A percentile compares a stretch with the other conserved stretches of the same genome.
Evolutionary conservation across 2,329 filamentous ascomycete genomes (phyloP).

Genomic region (Dendryphion nanum): DNA sequence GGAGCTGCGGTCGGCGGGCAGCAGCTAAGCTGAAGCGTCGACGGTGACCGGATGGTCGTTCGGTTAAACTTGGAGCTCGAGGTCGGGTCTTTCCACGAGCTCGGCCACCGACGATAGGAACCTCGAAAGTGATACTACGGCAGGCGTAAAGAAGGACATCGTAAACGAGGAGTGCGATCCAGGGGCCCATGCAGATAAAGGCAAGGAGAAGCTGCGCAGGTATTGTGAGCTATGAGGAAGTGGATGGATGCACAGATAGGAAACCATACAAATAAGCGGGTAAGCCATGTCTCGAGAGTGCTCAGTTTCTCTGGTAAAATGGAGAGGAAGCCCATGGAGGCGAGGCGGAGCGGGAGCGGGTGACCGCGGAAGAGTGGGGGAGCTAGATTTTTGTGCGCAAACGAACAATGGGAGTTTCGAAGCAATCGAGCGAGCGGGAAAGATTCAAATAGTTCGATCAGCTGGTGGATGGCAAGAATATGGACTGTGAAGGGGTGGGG

Average conservation of each 20-base stretch:
- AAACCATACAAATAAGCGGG: slow-evolving; percentile 58
- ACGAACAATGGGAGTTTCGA: no score
- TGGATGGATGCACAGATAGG: slow-evolving; percentile 2
- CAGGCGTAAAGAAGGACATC: slow-evolving; percentile 62
- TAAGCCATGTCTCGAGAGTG: slow-evolving; percentile 61
- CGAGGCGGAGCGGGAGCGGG: neutral
- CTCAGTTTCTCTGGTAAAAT: slow-evolving; percentile 60
- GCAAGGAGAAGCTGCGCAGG: slow-evolving; percentile 58
- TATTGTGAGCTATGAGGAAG: slow-evolving; percentile 17
- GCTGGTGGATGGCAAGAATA: no score
- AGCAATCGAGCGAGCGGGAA: no score
- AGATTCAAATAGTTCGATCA: no score
- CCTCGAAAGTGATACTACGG: slow-evolving; percentile 57
- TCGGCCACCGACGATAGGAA: slow-evolving; percentile 60
- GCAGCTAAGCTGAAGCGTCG: slow-evolving; percentile 45
- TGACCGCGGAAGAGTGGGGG: neutral
- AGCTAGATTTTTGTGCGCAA: no score
- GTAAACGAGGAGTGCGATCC: slow-evolving; percentile 60
- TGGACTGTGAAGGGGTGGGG: no score
- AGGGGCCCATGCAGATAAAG: slow-evolving; percentile 61
- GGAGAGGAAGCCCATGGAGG: slow-evolving; percentile 62
- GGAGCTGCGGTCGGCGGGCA: slow-evolving; percentile 18
- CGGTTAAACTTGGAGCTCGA: slow-evolving; percentile 60
- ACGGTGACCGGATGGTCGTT: slow-evolving; percentile 53
- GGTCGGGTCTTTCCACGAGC: slow-evolving; percentile 60